These are phyloP conservation scores for Linnemannia hyalina DNA, from an alignment of 192 early-diverging fungal species.

Conservation along the genomic window DNA sequence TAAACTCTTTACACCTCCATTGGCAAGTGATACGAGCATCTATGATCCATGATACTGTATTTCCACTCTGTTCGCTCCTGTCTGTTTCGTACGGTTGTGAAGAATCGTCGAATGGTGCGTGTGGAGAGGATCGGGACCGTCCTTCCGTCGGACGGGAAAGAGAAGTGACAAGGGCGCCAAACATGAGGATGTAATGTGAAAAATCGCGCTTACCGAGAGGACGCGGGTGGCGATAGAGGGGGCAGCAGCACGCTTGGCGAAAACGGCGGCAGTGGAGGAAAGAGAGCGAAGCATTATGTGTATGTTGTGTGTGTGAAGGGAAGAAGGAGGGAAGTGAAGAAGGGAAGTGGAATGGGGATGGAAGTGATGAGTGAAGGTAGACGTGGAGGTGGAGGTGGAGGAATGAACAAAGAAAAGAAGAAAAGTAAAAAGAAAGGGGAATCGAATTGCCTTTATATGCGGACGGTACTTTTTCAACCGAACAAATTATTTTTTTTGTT, in stretches of 20 bases:
- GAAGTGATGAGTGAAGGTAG: background rate
- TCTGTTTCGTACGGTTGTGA: background rate
- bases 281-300: constrained; percentile 61
- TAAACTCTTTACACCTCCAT: background rate
- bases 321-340: background rate
- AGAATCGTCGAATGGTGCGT: background rate
- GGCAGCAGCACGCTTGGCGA: constrained; percentile 47
- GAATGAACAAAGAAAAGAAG: constrained; percentile 20
- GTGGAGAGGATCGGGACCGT: background rate
- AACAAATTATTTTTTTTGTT: background rate
- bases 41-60: background rate
- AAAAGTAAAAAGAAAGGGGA: constrained; percentile 27
- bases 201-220: constrained; percentile 30
- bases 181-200: background rate
- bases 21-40: background rate
- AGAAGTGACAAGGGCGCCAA: background rate
- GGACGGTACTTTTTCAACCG: background rate
- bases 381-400: background rate
- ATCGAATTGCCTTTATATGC: constrained; percentile 14
- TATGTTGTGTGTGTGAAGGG: background rate
- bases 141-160: background rate
- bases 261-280: constrained; percentile 43
- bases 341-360: background rate
- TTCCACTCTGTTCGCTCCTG: background rate
- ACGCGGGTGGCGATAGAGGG: constrained; percentile 49